Evolutionary conservation across 768 basidiomycete genomes (phyloP).

Genomic region (Mycena venus): DNA sequence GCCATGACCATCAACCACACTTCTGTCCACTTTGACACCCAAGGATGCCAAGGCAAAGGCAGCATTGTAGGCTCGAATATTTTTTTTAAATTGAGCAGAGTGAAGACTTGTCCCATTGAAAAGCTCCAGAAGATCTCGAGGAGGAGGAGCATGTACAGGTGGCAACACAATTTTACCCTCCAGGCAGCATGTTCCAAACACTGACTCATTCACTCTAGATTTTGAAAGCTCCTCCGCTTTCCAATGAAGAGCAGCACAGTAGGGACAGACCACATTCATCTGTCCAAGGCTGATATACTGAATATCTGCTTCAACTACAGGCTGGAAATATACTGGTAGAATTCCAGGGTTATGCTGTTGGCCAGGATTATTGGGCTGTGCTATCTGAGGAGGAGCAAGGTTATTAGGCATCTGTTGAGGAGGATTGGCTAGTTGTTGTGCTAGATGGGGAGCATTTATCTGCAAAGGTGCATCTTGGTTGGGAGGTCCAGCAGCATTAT

Average conservation of each 20-base stretch:
- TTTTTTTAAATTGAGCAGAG: conserved; percentile 39
- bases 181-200: conserved; percentile 52
- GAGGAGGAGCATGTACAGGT: conserved; percentile 38
- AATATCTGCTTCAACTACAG: background rate
- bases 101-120: conserved; percentile 27
- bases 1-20: conserved; percentile 27
- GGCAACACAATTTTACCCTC: conserved; percentile 49
- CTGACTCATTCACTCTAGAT: conserved; percentile 29
- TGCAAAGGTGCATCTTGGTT: background rate
- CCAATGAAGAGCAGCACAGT: no score
- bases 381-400: background rate
- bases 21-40: conserved; percentile 38
- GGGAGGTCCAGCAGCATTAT: background rate
- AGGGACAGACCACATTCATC: no score
- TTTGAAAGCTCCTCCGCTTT: conserved; percentile 39
- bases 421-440: no score
- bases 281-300: conserved; percentile 28
- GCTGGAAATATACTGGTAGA: background rate
- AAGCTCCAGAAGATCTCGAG: conserved; percentile 35
- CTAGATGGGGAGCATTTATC: background rate
- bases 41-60: conserved; percentile 51
- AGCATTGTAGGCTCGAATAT: conserved; percentile 51
- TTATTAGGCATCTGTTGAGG: background rate
- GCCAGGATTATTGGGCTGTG: background rate
- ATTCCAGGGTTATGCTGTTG: no score